Base-by-base conservation (phyloP, 768 basidiomycete species). In the Trametes sanguinea region DNA sequence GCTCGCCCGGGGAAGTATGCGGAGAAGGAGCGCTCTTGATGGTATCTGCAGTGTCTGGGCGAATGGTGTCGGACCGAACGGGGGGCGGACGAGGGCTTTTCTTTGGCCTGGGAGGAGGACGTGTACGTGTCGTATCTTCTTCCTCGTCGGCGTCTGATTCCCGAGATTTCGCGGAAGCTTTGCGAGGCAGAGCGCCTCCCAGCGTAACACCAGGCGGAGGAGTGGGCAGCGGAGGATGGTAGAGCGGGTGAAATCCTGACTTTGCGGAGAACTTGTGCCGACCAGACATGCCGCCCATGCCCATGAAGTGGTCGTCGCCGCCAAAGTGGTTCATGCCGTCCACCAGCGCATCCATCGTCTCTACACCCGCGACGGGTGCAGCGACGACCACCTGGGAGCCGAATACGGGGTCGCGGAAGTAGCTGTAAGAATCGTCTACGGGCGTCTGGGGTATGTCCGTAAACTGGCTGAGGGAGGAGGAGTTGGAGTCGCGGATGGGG, bases 331-430 rank as follows among this genome's bases (percentile, higher is more conserved):
- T 94, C 92, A 94, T 94, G 8, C 89, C 90, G 65, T 93, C 92
- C 6, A 94, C 92, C 55, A 94, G 74, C 11, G 92, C 92, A 71
- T 94, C 92, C 86, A 94, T 89, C 8, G 85, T 86, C 75, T 93
- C 92, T 8, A 94, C 90, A 2, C 90, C 91, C 5, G 90, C 73
- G 6, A 89, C 76, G 4, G 90, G 90, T 17, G 91, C 90, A 46
- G 90, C 83, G 17, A 94, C 91, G 30, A 90, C 72, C 29, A 88
- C 86, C 79, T 58, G 72, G 55, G 65, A 60, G 37, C 57, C 64
- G 63, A 72, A 74, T 10, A 70, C 56, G 6, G 67, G 65, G 16
- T 68, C 67, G 27, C 71, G 68, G 47, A 70, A 65, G 57, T 70
- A 43, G 42, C n/a, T 43, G 42, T 43, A 68, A 2, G 68, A 69